A percentile compares a stretch with the other conserved stretches of the same genome.
These are phyloP conservation scores for Neurospora sp. DNA, from an alignment of 495 filamentous ascomycete genomes.

Conservation along the genomic window DNA sequence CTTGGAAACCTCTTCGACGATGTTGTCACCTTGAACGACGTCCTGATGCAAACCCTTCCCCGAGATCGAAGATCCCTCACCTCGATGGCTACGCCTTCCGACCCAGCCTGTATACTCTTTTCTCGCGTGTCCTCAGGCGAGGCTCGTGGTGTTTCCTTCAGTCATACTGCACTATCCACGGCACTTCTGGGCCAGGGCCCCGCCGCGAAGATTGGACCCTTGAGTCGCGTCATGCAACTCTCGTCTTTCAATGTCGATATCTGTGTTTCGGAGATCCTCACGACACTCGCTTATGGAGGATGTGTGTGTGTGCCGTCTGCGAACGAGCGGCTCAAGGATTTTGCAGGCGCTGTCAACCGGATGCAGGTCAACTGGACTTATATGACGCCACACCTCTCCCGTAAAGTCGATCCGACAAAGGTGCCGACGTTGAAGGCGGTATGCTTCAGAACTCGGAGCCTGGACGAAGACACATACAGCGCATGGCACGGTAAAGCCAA, in stretches of 20 bases:
- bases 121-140: slow-evolving; percentile 20
- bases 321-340: slow-evolving; percentile 25
- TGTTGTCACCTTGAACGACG: slow-evolving; percentile 25
- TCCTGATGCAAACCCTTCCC: slow-evolving; percentile 14
- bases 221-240: slow-evolving; percentile 53
- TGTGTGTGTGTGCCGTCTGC: slow-evolving; percentile 41
- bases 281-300: slow-evolving; percentile 46
- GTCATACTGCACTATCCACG: slow-evolving; percentile 33
- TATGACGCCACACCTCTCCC: slow-evolving; percentile 35
- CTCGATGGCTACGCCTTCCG: slow-evolving; percentile 25
- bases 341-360: slow-evolving; percentile 29
- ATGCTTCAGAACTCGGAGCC: slow-evolving; percentile 33
- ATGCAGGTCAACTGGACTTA: slow-evolving; percentile 41
- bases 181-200: slow-evolving; percentile 38
- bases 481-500: slow-evolving; percentile 34
- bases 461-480: slow-evolving; percentile 31
- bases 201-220: slow-evolving; percentile 35
- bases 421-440: slow-evolving; percentile 30
- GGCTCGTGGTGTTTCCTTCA: slow-evolving; percentile 32
- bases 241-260: slow-evolving; percentile 62
- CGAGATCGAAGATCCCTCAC: slow-evolving; percentile 21
- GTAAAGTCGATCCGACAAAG: slow-evolving; percentile 28
- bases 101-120: slow-evolving; percentile 36
- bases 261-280: slow-evolving; percentile 54
- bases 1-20: slow-evolving; percentile 27